These are phyloP conservation scores for Nannochloropsis gaditana DNA, from an alignment of 108 stramenopile genomes.

Conservation along the genomic window DNA sequence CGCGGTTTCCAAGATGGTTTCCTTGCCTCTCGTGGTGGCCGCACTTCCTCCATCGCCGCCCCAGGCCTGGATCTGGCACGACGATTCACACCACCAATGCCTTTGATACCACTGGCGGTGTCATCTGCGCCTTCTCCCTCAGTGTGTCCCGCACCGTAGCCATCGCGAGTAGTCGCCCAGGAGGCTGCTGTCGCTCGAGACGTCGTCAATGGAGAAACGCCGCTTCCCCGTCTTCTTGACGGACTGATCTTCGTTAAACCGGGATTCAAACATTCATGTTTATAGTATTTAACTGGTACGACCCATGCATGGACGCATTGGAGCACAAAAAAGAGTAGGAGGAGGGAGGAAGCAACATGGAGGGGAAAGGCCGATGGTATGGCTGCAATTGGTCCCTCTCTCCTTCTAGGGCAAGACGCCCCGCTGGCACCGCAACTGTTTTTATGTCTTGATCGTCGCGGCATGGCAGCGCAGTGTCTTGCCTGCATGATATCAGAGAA, in stretches of 20 bases:
- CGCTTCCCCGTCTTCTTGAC: neutral
- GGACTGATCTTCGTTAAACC: neutral
- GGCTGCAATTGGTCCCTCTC: neutral
- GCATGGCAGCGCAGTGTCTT: neutral
- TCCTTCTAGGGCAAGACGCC: neutral
- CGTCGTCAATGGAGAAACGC: neutral
- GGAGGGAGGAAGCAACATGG: neutral
- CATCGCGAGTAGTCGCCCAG: neutral
- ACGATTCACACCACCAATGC: neutral
- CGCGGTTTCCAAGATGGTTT: neutral
- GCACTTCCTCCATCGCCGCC: neutral
- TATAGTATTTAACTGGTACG: neutral
- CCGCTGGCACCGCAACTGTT: neutral
- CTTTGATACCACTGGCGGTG: neutral
- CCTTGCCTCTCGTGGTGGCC: neutral
- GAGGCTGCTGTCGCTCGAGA: constrained; percentile 2
- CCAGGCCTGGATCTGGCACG: neutral
- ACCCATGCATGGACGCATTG: neutral
- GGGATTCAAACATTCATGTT: neutral
- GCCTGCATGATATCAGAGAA: no score
- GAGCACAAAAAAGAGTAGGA: neutral
- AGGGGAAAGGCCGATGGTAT: neutral
- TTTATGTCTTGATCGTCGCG: neutral
- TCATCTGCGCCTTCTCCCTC: neutral
- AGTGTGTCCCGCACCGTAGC: neutral